Evolutionary conservation across 306 rosid species (phyloP).

Genomic region (Cucurbita pepo): DNA sequence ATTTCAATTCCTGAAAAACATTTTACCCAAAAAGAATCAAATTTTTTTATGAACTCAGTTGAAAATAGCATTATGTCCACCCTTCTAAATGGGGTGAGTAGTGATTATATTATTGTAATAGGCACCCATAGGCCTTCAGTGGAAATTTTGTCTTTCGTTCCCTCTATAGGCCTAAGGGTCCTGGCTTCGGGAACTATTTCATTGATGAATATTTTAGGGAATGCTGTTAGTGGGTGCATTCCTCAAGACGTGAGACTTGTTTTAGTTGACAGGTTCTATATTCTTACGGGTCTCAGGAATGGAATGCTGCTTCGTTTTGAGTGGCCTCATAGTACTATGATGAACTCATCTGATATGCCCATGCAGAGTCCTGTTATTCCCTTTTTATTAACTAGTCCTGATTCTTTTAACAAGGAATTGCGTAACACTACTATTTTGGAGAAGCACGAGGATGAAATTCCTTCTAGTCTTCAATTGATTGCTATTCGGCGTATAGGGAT

Average conservation of each 20-base stretch:
- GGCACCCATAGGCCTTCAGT: conserved; percentile 90
- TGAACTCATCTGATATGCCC: conserved; percentile 20
- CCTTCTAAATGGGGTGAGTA: conserved; percentile 33
- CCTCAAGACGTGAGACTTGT: conserved; percentile 95
- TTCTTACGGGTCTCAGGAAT: conserved; percentile 84
- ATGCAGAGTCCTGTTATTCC: conserved; percentile 15
- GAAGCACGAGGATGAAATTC: conserved; percentile 20
- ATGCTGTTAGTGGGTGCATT: conserved; percentile 69
- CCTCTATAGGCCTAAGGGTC: conserved; percentile 36
- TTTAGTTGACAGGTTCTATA: conserved; percentile 53
- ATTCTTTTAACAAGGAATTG: conserved; percentile 11
- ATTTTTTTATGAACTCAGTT: conserved; percentile 14
- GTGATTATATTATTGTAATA: conserved; percentile 48
- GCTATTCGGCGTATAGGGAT: conserved; percentile 84
- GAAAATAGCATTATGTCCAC: conserved; percentile 21
- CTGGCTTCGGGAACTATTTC: conserved; percentile 70
- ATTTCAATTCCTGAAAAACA: conserved; percentile 60
- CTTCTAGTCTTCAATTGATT: conserved; percentile 62
- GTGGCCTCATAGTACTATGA: conserved; percentile 39
- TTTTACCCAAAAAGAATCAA: conserved; percentile 22
- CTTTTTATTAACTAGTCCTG: conserved; percentile 25
- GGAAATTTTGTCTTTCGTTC: conserved; percentile 46
- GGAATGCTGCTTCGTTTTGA: conserved; percentile 94
- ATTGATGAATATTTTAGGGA: conserved; percentile 46
- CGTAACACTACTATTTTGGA: conserved; percentile 17